These are phyloP conservation scores for Toxicodendron radicans DNA, from an alignment of 345 rosid species.

Conservation along the genomic window DNA sequence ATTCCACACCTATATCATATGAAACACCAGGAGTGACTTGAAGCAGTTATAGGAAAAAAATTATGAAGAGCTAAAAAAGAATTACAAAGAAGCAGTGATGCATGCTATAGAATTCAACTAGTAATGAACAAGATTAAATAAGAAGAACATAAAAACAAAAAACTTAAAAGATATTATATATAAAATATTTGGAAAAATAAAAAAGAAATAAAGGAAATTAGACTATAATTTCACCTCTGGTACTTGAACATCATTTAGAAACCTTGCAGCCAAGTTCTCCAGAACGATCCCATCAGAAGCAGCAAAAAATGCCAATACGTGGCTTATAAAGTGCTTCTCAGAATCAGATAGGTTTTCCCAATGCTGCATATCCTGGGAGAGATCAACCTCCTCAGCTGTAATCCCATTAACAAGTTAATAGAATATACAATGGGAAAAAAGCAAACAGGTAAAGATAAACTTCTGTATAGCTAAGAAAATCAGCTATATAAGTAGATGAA, in stretches of 20 bases:
- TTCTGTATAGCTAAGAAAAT: neutral
- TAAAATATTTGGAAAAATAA: neutral
- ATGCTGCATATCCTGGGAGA: constrained; percentile 75
- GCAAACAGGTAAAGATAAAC: neutral
- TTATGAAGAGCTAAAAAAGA: neutral
- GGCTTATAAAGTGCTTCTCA: constrained; percentile 80
- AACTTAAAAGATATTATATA: neutral
- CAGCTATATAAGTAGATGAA: neutral
- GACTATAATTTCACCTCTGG: constrained; percentile 58
- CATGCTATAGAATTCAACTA: neutral
- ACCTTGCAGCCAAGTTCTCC: constrained; percentile 87
- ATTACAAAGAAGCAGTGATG: neutral
- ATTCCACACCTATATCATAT: neutral
- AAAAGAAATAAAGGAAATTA: constrained; percentile 2
- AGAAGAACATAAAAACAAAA: neutral
- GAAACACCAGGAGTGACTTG: neutral
- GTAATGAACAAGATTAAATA: neutral
- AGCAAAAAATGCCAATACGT: constrained; percentile 85
- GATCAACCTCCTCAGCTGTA: constrained; percentile 96
- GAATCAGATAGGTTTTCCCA: constrained; percentile 64
- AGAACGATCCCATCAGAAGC: constrained; percentile 94
- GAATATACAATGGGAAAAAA: neutral
- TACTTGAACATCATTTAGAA: constrained; percentile 80
- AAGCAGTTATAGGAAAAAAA: neutral
- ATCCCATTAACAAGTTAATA: constrained; percentile 13